Percentiles rank a stretch among this genome's conserved stretches.
These are phyloP conservation scores for Nakaseomyces kungkrabaensis DNA, from an alignment of 1,139 yeast genomes.

Conservation along the genomic window DNA sequence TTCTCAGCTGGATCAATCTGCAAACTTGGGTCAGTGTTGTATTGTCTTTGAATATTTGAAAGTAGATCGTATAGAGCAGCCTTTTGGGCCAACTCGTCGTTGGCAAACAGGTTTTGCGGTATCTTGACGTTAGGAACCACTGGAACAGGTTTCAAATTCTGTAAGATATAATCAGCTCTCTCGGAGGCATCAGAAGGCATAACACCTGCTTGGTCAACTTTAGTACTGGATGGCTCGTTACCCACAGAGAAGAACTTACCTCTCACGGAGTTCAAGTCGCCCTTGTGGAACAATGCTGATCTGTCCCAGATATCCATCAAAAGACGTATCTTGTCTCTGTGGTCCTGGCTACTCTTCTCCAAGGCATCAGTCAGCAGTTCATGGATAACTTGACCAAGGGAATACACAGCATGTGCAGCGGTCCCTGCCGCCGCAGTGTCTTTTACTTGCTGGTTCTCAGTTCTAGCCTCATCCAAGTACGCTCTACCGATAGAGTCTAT, in stretches of 20 bases:
- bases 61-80: constrained; percentile 40
- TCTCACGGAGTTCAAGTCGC: constrained; percentile 46
- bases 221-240: constrained; percentile 12
- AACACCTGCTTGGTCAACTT: constrained; percentile 15
- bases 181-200: constrained; percentile 43
- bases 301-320: constrained; percentile 89
- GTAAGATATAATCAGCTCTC: constrained; percentile 25
- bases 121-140: constrained; percentile 17
- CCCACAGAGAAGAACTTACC: constrained; percentile 45
- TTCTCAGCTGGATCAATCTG: constrained; percentile 7
- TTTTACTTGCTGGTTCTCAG: constrained; percentile 37
- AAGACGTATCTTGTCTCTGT: constrained; percentile 65
- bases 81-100: constrained; percentile 30
- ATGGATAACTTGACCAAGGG: constrained; percentile 49
- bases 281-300: constrained; percentile 62
- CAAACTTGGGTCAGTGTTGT: constrained; percentile 5
- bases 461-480: constrained; percentile 64
- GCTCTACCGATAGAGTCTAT: constrained; percentile 89
- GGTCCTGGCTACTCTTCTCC: constrained; percentile 41
- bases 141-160: constrained; percentile 14
- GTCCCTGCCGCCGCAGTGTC: constrained; percentile 56
- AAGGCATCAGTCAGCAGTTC: constrained; percentile 52
- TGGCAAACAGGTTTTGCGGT: constrained; percentile 19
- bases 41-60: constrained; percentile 29
- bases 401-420: constrained; percentile 61